Base-by-base conservation (phyloP, 2,329 filamentous ascomycete genomes). In the Fonsecaea erecta region DNA sequence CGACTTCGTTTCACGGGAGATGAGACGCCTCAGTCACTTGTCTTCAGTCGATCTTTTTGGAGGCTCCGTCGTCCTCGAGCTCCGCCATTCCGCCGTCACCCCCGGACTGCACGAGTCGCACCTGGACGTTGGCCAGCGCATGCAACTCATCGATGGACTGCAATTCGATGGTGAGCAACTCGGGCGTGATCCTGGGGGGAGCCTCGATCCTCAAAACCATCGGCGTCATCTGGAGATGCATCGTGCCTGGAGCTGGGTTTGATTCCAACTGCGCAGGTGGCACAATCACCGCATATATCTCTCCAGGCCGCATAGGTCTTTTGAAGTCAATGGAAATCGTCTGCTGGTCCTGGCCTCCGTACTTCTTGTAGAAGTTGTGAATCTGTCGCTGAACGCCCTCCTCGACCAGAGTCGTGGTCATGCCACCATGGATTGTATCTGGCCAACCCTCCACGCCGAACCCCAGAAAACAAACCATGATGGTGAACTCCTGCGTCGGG, bases 401-500 rank as follows among this genome's bases (percentile, higher is more conserved):
- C 74, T 91, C 86, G 40, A 93, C 77, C 2, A 91, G 75, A 0
- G 88, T 92, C 7, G 88, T 88, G 55, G 90, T 81, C 6, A 84
- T 81, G 14, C 90, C 90, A 62, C 90, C 90, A 77, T 94, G 90
- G 58, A 69, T 54, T 46, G 90, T 81, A 12, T 85, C 84, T 1
- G 90, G 90, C 88, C 89, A 93, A 3, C 91, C 90, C 54, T 83
- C 80, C 21, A 89, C 74, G 0, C 81, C 85, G n/a, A 80, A 75
- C 6, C 90, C 91, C 60, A 69, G 61, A 57, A 93, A 83, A 80
- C 83, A 90, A 3, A 93, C 79, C n/a, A 93, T 81, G 56, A 82
- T 84, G 11, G 88, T 78, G 35, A 87, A 75, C 71, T 86, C 85
- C 69, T 86, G 82, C 6, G 86, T 85, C 32, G 78, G 73, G 73